Base-by-base conservation (phyloP, 2,329 filamentous ascomycete species). In the Colletotrichum tropicale region DNA sequence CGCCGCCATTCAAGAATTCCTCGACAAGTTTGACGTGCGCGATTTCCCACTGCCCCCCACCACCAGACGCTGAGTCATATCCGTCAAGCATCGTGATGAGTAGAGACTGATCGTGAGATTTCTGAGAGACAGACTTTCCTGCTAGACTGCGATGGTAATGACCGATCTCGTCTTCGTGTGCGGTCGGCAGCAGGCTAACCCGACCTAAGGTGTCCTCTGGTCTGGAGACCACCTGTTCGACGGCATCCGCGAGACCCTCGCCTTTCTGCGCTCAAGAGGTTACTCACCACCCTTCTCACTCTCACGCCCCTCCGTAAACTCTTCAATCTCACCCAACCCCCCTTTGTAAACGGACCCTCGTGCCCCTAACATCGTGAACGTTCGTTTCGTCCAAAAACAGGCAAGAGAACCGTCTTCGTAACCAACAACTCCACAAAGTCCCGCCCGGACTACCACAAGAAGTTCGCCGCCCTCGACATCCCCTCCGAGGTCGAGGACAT, bases 381-480 rank as follows among this genome's bases (percentile, higher is more conserved):
- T 55, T 62, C 21, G 13, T 56, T 60, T 36, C 62, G 30, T 26
- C 55, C 8, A 18, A 77, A 28, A 38, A 34, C 69, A 97, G 96
- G 95, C 82, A 99, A 99, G 86, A 94, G 94, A 83, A 91, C 97
- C 38, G 93, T 99, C 70, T 99, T 99, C 83, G 97, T 99, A 68
- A 99, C 97, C 55, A 99, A 99, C 88, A 99, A 99, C 88, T 98
- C 96, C 82, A 98, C 97, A 73, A 99, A 99, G 84, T 98, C 96
- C 13, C 94, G 97, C 72, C 88, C 91, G 66, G 96, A 98, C 83
- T 99, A 99, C 86, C 93, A 94, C 84, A 95, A 96, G 88, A 99
- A 98, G 83, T 93, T 99, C 76, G 92, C 94, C 62, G 87, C 87
- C 70, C 90, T 98, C 83, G 94, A 94, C 62, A 98, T 99, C 80